Conservation (phyloP, 2,329 filamentous ascomycete species). For the Fusarium denticulatum region DNA sequence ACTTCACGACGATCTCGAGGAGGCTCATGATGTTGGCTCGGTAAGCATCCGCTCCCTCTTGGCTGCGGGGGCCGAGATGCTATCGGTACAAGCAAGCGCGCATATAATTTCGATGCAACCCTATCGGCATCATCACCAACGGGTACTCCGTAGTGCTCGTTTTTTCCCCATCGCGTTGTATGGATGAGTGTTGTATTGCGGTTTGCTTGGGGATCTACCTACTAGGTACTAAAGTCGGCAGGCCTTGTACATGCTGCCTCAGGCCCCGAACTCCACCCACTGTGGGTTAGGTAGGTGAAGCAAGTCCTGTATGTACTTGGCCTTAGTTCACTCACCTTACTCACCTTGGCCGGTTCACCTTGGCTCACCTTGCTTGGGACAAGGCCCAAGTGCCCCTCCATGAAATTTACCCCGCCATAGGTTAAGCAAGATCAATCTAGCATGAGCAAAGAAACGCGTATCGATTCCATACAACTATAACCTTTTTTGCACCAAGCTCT, state of each 20-base stretch:
- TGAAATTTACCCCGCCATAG: slow-evolving; percentile 51
- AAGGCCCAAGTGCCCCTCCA: slow-evolving; percentile 42
- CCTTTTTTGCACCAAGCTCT: slow-evolving; percentile 24
- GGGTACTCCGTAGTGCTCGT: not conserved
- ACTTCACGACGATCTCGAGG: not conserved
- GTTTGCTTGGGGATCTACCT: not conserved
- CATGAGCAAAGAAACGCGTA: slow-evolving; percentile 42
- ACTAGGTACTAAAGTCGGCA: not conserved
- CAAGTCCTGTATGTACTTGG: not conserved
- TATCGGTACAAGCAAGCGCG: slow-evolving; percentile 19
- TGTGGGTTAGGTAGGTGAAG: not conserved
- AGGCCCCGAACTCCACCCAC: not conserved
- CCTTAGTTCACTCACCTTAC: not conserved
- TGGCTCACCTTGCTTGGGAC: not conserved
- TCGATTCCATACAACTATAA: slow-evolving; percentile 33
- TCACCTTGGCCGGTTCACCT: not conserved
- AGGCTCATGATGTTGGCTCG: not conserved
- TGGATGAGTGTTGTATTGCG: not conserved
- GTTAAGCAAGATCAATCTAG: slow-evolving; percentile 23
- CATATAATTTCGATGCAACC: slow-evolving; percentile 8
- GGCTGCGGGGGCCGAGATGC: not conserved
- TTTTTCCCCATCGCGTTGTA: not conserved
- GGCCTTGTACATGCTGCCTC: slow-evolving; percentile 25
- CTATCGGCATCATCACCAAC: slow-evolving; percentile 3
- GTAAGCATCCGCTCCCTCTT: not conserved